A percentile compares a stretch with the other conserved stretches of the same genome.
Conservation (phyloP, 352 stramenopile species). For the Pythium guiyangense region DNA sequence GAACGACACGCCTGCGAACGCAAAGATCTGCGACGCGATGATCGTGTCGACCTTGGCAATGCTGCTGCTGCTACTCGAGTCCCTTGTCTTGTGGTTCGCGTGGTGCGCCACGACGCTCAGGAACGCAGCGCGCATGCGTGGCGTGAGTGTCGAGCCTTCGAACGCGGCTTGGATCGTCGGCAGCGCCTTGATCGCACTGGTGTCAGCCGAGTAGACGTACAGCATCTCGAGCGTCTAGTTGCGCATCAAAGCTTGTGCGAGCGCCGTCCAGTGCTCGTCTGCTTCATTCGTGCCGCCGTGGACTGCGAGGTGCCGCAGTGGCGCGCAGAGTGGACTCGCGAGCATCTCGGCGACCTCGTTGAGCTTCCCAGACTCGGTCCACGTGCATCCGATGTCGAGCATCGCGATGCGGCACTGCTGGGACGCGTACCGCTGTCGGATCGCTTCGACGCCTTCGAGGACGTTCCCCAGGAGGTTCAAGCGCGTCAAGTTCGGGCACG, state of each 20-base stretch:
- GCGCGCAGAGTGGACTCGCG: slow-evolving; percentile 4
- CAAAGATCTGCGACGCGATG: slow-evolving; percentile 4
- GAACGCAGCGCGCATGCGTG: slow-evolving; percentile 18
- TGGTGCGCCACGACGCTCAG: slow-evolving; percentile 23
- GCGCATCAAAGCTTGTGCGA: not conserved
- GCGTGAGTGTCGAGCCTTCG: slow-evolving; percentile 12
- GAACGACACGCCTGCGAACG: slow-evolving; percentile 8
- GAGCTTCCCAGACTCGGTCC: slow-evolving; percentile 4
- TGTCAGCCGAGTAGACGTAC: slow-evolving; percentile 1
- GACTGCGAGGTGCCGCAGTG: slow-evolving; percentile 16
- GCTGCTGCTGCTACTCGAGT: not conserved
- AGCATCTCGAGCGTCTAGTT: slow-evolving; percentile 4
- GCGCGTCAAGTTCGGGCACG: slow-evolving; percentile 19
- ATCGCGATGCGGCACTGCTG: slow-evolving; percentile 11
- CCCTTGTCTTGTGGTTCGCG: not conserved
- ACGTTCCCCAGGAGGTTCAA: slow-evolving; percentile 18
- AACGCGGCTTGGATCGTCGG: slow-evolving; percentile 8
- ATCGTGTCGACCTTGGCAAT: not conserved
- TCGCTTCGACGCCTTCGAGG: slow-evolving; percentile 13
- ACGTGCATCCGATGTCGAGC: slow-evolving; percentile 14
- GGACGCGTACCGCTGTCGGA: slow-evolving; percentile 11
- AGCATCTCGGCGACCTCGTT: slow-evolving; percentile 16
- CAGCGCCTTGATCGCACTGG: not conserved
- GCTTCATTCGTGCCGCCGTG: not conserved
- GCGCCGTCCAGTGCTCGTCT: not conserved